phyloP scores from a whole-genome alignment of 192 early-diverging fungal species.

The Linnemannia schmuckeri region DNA sequence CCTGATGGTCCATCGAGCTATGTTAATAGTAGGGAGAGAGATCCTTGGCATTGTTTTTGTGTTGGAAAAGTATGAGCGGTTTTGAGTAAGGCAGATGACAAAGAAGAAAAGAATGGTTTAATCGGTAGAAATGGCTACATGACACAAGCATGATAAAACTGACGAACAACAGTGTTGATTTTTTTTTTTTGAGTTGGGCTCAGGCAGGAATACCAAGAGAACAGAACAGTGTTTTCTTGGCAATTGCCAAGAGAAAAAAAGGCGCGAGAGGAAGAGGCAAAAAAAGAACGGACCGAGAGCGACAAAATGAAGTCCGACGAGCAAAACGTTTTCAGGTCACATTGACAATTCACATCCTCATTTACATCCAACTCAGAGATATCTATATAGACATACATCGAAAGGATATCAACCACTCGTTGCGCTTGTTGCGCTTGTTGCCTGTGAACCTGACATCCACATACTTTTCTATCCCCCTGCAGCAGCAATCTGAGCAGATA shows the following conservation, averaged over 20 bases:
- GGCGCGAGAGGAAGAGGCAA: not conserved
- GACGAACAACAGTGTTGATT: not conserved
- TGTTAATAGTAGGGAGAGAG: no score
- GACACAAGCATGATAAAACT: no score
- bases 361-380: not conserved
- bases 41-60: no score
- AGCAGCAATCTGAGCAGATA: not conserved
- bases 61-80: no score
- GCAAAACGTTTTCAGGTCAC: not conserved
- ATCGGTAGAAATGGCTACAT: no score
- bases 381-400: not conserved
- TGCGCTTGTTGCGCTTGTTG: not conserved
- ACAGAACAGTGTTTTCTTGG: constrained; percentile 21
- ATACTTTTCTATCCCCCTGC: not conserved
- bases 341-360: not conserved
- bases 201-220: not conserved
- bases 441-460: not conserved
- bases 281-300: not conserved
- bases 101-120: no score
- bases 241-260: constrained; percentile 33
- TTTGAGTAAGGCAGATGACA: no score
- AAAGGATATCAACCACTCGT: not conserved
- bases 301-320: no score
- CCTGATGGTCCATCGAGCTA: no score
- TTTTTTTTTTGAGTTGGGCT: not conserved